phyloP scores from a whole-genome alignment of 306 rosid genomes.

The Leucaena leucocephala region DNA sequence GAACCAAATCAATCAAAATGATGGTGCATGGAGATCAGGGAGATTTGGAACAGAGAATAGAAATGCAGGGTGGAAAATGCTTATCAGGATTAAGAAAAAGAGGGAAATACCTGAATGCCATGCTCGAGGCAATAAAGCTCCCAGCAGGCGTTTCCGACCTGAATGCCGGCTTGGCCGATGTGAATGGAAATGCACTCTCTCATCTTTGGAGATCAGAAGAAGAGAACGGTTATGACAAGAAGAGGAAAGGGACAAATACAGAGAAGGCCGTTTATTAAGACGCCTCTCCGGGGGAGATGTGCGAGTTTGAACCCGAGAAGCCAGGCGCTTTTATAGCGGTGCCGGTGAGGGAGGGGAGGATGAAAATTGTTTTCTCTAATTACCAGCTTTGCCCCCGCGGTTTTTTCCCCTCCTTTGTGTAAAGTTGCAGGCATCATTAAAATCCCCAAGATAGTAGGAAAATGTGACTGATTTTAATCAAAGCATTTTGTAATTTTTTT shows the following conservation, averaged over 20 bases:
- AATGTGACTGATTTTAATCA: too few species aligned
- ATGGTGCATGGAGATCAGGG: neutral
- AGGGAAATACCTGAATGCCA: conserved; percentile 57
- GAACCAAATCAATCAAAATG: neutral
- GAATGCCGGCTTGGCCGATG: conserved; percentile 76
- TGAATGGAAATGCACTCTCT: conserved; percentile 72
- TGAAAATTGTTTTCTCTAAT: neutral
- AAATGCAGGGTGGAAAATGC: neutral
- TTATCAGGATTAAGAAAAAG: neutral
- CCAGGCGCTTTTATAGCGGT: conserved; percentile 24
- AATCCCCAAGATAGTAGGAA: too few species aligned
- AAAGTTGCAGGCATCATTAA: too few species aligned
- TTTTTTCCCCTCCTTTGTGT: too few species aligned
- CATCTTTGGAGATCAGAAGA: conserved; percentile 33
- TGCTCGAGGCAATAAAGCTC: conserved; percentile 74
- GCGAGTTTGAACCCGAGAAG: neutral
- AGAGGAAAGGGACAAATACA: neutral
- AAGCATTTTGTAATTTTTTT: too few species aligned
- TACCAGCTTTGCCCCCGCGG: neutral
- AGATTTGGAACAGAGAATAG: neutral
- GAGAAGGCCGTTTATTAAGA: conserved; percentile 64
- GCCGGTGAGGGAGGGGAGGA: neutral
- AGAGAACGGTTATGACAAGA: neutral
- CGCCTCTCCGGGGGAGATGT: conserved; percentile 40
- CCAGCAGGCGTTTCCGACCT: conserved; percentile 74